Base-by-base conservation (phyloP, 805 yeast species). In the Metschnikowia picachoensis region DNA sequence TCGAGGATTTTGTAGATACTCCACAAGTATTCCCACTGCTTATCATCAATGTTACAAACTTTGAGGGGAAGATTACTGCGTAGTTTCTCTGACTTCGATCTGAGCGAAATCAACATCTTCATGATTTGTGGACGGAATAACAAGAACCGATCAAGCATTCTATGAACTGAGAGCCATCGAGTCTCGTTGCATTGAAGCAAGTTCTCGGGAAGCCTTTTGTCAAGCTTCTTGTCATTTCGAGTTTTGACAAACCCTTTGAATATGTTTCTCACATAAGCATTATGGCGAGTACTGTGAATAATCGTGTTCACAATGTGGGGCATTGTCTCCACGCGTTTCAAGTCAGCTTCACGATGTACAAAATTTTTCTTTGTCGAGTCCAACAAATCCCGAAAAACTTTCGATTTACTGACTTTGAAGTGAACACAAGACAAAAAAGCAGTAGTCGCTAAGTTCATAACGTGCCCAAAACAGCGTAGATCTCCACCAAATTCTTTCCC, bases 91-190 rank as follows among this genome's bases (percentile, higher is more conserved):
- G 37, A 14, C 27, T 15, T 35, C 37, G 17, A 27, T 35, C n/a
- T 35, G 37, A 35, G 27, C 14, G 9, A n/a, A 25, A 8, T 15
- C 29, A 41, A 35, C 39, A 41, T 28, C 30, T 14, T n/a, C 28
- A 15, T 35, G 39, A 41, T 35, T 34, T 41, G 39, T 41, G 38
- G 39, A 6, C 44, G 38, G 29, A 41, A 41, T 14, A 14, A 9
- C 15, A 41, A 17, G 29, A 41, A 41, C 12, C 44, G 14, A 28
- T 35, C 34, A 20, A 41, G 38, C 44, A 41, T 41, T 29, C 15
- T 28, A 27, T 34, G 27, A 28, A 35, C 15, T 12, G 44, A 34
- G 15, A 34, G 27, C 44, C 44, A 41, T 32, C 32, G 37, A 28
- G 39, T 41, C 14, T 28, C 39, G 38, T 35, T 41, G 39, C 27